Conservation (phyloP, 2,329 filamentous ascomycete genomes). For the Pseudogymnoascus pannorum region DNA sequence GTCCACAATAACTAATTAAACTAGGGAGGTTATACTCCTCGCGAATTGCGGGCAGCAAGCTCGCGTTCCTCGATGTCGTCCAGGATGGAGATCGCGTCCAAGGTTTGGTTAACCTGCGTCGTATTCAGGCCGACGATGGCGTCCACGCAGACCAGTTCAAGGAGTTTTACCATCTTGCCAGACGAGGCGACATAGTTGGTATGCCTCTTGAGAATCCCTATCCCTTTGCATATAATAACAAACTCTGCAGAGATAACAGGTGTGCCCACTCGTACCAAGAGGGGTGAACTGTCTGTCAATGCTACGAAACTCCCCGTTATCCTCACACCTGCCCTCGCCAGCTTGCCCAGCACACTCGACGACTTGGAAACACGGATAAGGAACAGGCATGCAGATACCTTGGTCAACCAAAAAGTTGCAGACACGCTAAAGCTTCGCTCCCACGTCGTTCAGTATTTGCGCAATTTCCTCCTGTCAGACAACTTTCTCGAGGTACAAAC, state of each 20-base stretch:
- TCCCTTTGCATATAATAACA: conserved; percentile 13
- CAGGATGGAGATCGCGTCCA: conserved; percentile 69
- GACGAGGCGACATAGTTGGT: conserved; percentile 80
- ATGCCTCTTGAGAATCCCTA: conserved; percentile 33
- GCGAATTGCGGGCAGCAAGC: conserved; percentile 64
- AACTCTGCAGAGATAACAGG: conserved; percentile 52
- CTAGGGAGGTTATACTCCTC: conserved; percentile 68
- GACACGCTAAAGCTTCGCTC: conserved; percentile 70
- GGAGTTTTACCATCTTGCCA: conserved; percentile 56
- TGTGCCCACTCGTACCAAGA: conserved; percentile 56
- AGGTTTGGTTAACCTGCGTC: conserved; percentile 63
- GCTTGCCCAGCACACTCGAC: conserved; percentile 63
- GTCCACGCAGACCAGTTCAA: conserved; percentile 43
- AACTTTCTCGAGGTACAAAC: conserved; percentile 85
- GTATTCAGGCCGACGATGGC: conserved; percentile 30
- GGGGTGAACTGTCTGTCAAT: conserved; percentile 70
- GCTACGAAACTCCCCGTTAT: conserved; percentile 62
- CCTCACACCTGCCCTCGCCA: conserved; percentile 70
- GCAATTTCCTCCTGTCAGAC: conserved; percentile 62
- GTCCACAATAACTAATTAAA: conserved; percentile 18
- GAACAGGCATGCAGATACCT: conserved; percentile 77
- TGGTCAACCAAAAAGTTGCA: conserved; percentile 62
- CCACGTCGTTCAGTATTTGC: conserved; percentile 64
- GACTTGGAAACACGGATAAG: conserved; percentile 67
- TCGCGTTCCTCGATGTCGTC: conserved; percentile 77